A percentile compares a stretch with the other conserved stretches of the same genome.
phyloP scores from a whole-genome alignment of 805 yeast species.

The Yamadazyma scolyti region DNA sequence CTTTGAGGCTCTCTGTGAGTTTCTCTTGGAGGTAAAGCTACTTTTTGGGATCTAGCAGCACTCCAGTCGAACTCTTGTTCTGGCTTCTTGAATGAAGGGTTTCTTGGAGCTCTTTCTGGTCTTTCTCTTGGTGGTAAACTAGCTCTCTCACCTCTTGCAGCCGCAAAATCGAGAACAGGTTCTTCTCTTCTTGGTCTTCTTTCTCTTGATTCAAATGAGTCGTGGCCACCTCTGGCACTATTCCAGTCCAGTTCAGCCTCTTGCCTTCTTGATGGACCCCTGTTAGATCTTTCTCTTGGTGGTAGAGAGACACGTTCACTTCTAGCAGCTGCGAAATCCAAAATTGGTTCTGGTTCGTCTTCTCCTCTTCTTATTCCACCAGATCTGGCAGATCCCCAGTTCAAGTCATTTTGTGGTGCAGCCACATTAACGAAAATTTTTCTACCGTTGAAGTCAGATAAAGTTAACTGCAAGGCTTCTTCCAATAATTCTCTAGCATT shows the following conservation, averaged over 20 bases:
- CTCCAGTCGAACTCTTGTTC: conserved; percentile 26
- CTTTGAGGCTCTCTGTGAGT: conserved; percentile 16
- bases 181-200: conserved; percentile 18
- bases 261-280: conserved; percentile 38
- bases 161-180: conserved; percentile 56
- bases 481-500: conserved; percentile 43
- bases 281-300: conserved; percentile 32
- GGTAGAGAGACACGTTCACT: conserved; percentile 23
- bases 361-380: conserved; percentile 21
- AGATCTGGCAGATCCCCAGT: conserved; percentile 38
- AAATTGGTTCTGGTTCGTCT: conserved; percentile 50
- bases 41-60: conserved; percentile 23
- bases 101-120: conserved; percentile 18
- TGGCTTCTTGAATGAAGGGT: conserved; percentile 17
- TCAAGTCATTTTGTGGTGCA: conserved; percentile 51
- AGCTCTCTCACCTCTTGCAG: conserved; percentile 32
- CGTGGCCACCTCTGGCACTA: conserved; percentile 37
- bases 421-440: conserved; percentile 55
- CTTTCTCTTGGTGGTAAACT: conserved; percentile 35
- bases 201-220: conserved; percentile 36
- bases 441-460: conserved; percentile 45
- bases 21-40: conserved; percentile 17
- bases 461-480: conserved; percentile 47
- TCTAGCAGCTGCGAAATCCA: conserved; percentile 56
- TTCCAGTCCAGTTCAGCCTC: conserved; percentile 64